Base-by-base conservation (phyloP, 345 rosid species). In the Lepidium didymum region DNA sequence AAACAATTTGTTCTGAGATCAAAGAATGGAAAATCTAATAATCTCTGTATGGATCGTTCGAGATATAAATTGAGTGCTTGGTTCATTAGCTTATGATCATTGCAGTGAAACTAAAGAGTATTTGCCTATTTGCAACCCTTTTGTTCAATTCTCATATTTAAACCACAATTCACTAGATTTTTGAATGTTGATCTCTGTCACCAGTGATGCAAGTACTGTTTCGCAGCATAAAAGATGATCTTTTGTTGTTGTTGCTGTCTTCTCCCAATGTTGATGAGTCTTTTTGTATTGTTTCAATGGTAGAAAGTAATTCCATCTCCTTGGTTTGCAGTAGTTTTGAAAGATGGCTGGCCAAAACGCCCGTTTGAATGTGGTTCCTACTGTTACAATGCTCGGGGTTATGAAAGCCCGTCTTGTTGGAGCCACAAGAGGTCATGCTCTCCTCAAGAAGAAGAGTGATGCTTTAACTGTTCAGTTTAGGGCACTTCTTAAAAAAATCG, bases 381-480 rank as follows among this genome's bases (percentile, higher is more conserved):
- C 96, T 6, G 93, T 91, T 40, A 87, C 97, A 10, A 80, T 84
- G 90, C 93, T 87, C 31, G 87, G 88, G 40, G 71, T 85, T 21
- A 64, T 91, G 81, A 91, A 91, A 84, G 87, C 88, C 9, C 87
- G 97, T 56, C 91, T 89, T 37, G 69, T 88, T 33, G 97, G 97
- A 36, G 97, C 97, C 13, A 91, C 96, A 10, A 87, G 96, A 81
- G 96, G 98, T 19, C 96, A 87, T 80, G 96, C 96, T 61, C 91
- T 92, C 25, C 96, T 90, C 55, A 92, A 89, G 85, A 90, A 92
- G 81, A 92, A 92, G 91, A 89, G 98, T 68, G 98, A 92, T 81
- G 98, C 98, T 65, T 68, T 90, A 54, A 92, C 91, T 4, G 96
- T 86, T 66, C 96, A 92, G 70, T 92, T 92, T 46, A 88, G 98